Conservation (phyloP, 129 eudicot species). For the Tagetes erecta region DNA sequence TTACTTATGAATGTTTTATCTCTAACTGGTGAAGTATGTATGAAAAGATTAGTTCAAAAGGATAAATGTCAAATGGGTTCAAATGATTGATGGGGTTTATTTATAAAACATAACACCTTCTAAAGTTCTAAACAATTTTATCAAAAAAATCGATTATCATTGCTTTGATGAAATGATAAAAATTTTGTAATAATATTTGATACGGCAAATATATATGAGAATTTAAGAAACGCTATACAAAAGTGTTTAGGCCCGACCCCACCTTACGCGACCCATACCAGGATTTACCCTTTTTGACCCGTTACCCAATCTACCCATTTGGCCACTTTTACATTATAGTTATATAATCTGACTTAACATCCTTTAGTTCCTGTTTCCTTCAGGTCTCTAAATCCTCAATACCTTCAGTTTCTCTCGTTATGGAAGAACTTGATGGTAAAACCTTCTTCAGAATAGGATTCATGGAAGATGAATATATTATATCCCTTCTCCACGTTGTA, state of each 20-base stretch:
- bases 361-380: constrained; percentile 54
- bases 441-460: constrained; percentile 36
- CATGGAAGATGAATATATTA: constrained; percentile 49
- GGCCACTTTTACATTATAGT: neutral
- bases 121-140: neutral
- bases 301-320: neutral
- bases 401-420: constrained; percentile 35
- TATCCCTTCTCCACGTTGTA: constrained; percentile 56
- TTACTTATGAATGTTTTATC: neutral
- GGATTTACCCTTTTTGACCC: neutral
- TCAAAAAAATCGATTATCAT: neutral
- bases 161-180: neutral
- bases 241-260: neutral
- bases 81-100: neutral
- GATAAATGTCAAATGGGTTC: neutral
- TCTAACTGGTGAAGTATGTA: neutral
- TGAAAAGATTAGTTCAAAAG: neutral
- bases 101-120: neutral
- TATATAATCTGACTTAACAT: constrained; percentile 38
- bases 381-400: constrained; percentile 58
- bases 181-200: neutral
- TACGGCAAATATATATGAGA: neutral
- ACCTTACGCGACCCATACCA: neutral
- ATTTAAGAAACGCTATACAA: neutral
- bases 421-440: constrained; percentile 23